Conservation (phyloP, 108 stramenopile genomes). For the Fistulifera solaris region DNA sequence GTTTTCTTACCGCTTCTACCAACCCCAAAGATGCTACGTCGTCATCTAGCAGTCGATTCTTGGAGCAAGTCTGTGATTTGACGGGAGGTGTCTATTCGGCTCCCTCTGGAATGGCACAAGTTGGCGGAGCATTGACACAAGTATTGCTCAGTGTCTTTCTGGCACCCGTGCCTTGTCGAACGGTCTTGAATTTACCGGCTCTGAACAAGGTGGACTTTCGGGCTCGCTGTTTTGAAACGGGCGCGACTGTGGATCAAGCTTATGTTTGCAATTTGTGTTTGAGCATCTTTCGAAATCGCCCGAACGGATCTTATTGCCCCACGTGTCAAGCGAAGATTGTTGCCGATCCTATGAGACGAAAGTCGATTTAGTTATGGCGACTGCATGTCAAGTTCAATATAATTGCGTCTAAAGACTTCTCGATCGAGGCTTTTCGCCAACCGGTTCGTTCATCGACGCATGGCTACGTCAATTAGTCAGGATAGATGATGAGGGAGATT, state of each 20-base stretch:
- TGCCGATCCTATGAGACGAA: too few species aligned
- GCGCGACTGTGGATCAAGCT: slow-evolving; percentile 62
- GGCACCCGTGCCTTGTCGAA: slow-evolving; percentile 40
- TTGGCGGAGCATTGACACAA: slow-evolving; percentile 67
- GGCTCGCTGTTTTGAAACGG: slow-evolving; percentile 73
- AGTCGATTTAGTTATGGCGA: too few species aligned
- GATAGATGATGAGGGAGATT: too few species aligned
- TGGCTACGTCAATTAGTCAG: too few species aligned
- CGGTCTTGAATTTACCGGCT: slow-evolving; percentile 50
- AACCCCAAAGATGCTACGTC: slow-evolving; percentile 26
- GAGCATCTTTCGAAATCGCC: slow-evolving; percentile 62
- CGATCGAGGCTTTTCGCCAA: too few species aligned
- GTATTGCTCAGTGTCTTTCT: slow-evolving; percentile 66
- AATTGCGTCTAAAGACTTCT: too few species aligned
- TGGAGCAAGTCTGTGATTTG: slow-evolving; percentile 76
- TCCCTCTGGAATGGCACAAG: slow-evolving; percentile 60
- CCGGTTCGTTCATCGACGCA: too few species aligned
- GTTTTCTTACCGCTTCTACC: slow-evolving; percentile 44
- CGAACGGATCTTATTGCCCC: slow-evolving; percentile 40
- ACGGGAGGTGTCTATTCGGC: slow-evolving; percentile 30
- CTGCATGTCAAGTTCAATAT: too few species aligned
- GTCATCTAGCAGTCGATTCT: slow-evolving; percentile 18
- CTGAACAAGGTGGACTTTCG: slow-evolving; percentile 79
- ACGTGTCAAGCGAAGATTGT: slow-evolving; percentile 70
- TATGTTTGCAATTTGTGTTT: slow-evolving; percentile 79